Base-by-base conservation (phyloP, 2,329 filamentous ascomycete genomes). In the Whalleya microplaca region DNA sequence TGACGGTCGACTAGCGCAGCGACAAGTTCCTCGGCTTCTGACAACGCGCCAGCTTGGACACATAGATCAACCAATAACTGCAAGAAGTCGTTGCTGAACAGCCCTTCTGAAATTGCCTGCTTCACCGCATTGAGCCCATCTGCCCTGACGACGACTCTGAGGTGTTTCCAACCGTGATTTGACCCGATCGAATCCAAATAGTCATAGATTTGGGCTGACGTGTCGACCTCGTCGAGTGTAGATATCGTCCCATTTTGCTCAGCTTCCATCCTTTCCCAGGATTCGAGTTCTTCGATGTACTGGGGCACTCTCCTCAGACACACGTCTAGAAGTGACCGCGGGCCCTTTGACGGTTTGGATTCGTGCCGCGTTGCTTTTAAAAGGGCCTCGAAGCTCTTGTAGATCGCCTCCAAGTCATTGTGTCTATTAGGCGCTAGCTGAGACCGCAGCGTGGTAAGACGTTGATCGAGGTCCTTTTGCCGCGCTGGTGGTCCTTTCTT, bases 281-380 rank as follows among this genome's bases (percentile, higher is more conserved):
- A 66, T 53, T 82, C 76, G n/a, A 81, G 75, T 29, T 74, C 72
- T 1, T 70, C 65, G 29, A 83, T 77, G 59, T 78, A 82, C 16
- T 72, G 70, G 1, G 81, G 81, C 14, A 84, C 70, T 56, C 74
- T 76, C 50, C 76, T 72, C 5, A 84, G 71, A 54, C 79, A 81
- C 74, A 80, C 78, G 19, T 76, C 75, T 18, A 83, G 57, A 9
- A 84, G 71, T 3, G 80, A 80, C 21, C 71, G 75, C 3, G 71
- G 19, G 66, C 73, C 58, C 59, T 58, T 55, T n/a, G 47, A 23
- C 46, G 60, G 55, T 12, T 58, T 37, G n/a, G 48, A 14, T 9
- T 51, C 51, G 18, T 49, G 47, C 29, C 44, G 66, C 18, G 79
- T 81, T 3, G 76, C 74, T 41, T 72, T 72, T 2, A 82, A 68